Percentiles rank a stretch among this genome's conserved stretches.
These are phyloP conservation scores for Centella asiatica DNA, from an alignment of 129 eudicot species.

Conservation along the genomic window DNA sequence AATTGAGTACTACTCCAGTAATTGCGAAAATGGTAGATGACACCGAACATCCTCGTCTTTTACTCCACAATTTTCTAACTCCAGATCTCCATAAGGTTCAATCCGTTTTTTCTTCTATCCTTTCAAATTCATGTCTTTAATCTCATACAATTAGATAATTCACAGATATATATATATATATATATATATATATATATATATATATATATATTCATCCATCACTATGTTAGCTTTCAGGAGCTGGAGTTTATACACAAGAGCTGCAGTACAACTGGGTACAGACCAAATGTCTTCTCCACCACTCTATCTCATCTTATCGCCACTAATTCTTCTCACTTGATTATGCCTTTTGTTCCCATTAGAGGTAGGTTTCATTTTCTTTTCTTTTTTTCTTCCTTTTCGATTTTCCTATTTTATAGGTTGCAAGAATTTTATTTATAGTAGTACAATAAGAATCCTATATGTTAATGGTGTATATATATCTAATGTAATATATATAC, in stretches of 20 bases:
- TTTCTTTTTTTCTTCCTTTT: neutral
- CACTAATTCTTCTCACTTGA: slow-evolving; percentile 69
- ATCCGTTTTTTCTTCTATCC: neutral
- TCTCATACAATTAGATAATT: too few species aligned
- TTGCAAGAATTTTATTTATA: too few species aligned
- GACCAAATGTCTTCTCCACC: slow-evolving; percentile 79
- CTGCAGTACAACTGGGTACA: slow-evolving; percentile 79
- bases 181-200: neutral
- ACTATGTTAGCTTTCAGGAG: slow-evolving; percentile 33
- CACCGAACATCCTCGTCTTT: slow-evolving; percentile 56
- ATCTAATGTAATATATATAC: too few species aligned
- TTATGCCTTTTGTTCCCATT: slow-evolving; percentile 68
- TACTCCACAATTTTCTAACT: slow-evolving; percentile 53
- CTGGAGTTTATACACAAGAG: slow-evolving; percentile 92
- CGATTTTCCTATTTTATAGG: neutral
- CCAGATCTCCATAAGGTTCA: slow-evolving; percentile 50
- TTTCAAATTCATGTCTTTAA: neutral
- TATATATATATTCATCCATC: neutral
- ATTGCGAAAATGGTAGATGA: slow-evolving; percentile 22
- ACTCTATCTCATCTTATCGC: slow-evolving; percentile 95
- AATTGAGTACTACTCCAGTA: too few species aligned
- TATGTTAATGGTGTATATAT: too few species aligned
- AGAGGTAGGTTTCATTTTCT: slow-evolving; percentile 50
- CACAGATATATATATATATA: neutral
- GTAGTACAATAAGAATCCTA: too few species aligned